Evolutionary conservation across 2,329 filamentous ascomycete genomes (phyloP), one percentile per base, ranked within the genome.

Genomic region (Dactylonectria macrodidyma): DNA sequence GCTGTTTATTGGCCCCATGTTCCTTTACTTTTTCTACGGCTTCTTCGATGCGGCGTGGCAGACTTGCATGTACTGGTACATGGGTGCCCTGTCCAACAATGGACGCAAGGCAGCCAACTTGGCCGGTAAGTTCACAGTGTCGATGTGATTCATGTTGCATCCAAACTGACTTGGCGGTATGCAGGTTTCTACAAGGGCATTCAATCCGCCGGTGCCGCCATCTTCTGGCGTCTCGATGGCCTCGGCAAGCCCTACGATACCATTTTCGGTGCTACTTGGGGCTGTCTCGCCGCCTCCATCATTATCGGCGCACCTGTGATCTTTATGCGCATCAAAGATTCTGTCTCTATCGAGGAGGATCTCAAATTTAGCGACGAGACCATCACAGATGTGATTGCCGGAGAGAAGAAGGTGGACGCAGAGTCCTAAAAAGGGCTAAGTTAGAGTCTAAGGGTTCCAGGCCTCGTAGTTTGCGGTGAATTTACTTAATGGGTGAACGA

Each of bases 1-100:
- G 47, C 81, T 85, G 47, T 91, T 87, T 59, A 84, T 85, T 6
- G 90, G 90, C 0, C 90, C 90, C 10, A 91, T 93, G 73, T 88
- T 92, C 73, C 81, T 93, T 14, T 92, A 92, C 82, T 90, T 92
- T 77, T 92, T 91, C 80, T 93, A 92, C 76, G 91, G 91, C 47
- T 86, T 89, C 68, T 91, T 90, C 75, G 91, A 93, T 76, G 89
- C 90, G 1, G 84, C 90, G 19, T 92, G 89, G 89, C 90, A 92
- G 78, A 77, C 75, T 14, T 77, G 73, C 61, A 77, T 77, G 59
- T 77, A 76, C 71, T 77, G 73, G 75, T 95, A 92, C 85, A 97
- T 98, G 93, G 95, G 95, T 60, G 89, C 95, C 22, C 87, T 97
- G 51, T 95, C 93, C 78, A 97, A 98, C 88, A 97, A 95, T 71